Conservation (phyloP, 768 basidiomycete species). For the Saitozyma sp. region DNA sequence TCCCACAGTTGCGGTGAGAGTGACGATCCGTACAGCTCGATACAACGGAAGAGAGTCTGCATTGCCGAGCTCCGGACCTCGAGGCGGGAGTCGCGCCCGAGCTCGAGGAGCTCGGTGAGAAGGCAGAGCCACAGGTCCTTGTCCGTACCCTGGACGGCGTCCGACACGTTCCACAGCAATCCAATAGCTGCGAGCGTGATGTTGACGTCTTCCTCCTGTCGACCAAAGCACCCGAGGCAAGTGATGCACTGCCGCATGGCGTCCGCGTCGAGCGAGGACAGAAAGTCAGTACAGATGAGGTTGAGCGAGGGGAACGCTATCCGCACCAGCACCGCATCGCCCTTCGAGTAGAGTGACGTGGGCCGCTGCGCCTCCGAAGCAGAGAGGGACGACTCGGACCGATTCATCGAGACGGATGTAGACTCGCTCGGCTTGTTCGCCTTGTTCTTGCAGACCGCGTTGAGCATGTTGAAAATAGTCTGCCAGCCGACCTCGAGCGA, state of each 20-base stretch:
- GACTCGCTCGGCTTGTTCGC: too few species aligned
- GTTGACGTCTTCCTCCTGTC: slow-evolving; percentile 85
- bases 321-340: slow-evolving; percentile 74
- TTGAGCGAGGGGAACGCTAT: slow-evolving; percentile 93
- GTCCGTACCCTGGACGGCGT: slow-evolving; percentile 84
- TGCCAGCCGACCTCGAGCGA: slow-evolving; percentile 91
- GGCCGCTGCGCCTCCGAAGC: slow-evolving; percentile 57
- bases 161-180: slow-evolving; percentile 91
- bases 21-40: slow-evolving; percentile 88
- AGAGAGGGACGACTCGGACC: slow-evolving; percentile 5
- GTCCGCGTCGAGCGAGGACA: slow-evolving; percentile 73
- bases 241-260: slow-evolving; percentile 85
- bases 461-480: slow-evolving; percentile 85
- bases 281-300: slow-evolving; percentile 82
- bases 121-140: slow-evolving; percentile 93
- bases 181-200: slow-evolving; percentile 93
- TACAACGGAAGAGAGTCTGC: slow-evolving; percentile 88
- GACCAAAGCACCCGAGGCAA: slow-evolving; percentile 86
- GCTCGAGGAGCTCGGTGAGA: slow-evolving; percentile 73
- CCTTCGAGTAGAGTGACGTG: slow-evolving; percentile 62
- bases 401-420: not conserved
- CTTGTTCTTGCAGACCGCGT: slow-evolving; percentile 69
- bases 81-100: slow-evolving; percentile 76
- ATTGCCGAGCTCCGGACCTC: slow-evolving; percentile 93
- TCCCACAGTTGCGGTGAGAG: slow-evolving; percentile 82